A percentile compares a stretch with the other conserved stretches of the same genome.
Evolutionary conservation across 306 rosid genomes (phyloP).

Genomic region (Cicer pinnatifidum): DNA sequence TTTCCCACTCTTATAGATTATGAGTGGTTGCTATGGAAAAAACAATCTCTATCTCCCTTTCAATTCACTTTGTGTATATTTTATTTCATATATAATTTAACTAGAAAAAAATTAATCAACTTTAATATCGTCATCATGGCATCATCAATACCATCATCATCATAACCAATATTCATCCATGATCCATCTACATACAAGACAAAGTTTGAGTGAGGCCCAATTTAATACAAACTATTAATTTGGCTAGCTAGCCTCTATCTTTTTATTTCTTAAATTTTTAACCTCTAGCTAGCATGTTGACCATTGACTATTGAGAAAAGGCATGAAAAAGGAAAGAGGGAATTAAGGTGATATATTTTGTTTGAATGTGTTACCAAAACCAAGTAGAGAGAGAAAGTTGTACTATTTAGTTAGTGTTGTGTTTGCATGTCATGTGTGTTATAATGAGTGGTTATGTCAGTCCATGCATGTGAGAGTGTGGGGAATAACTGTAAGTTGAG

Average conservation of each 20-base stretch:
- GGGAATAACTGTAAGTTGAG: constrained; percentile 52
- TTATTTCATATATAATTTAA: not conserved
- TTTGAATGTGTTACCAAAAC: constrained; percentile 19
- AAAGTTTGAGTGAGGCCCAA: constrained; percentile 38
- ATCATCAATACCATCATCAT: constrained; percentile 77
- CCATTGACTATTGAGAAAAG: constrained; percentile 23
- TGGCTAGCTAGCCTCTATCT: not conserved
- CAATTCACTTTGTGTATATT: not conserved
- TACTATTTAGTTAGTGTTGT: constrained; percentile 39
- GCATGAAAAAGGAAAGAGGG: constrained; percentile 29
- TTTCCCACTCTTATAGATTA: constrained; percentile 58
- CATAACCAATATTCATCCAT: constrained; percentile 16
- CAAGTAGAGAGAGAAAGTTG: not conserved
- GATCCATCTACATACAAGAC: constrained; percentile 3
- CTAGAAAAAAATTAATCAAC: constrained; percentile 11
- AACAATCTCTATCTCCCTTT: constrained; percentile 14
- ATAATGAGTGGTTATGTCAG: constrained; percentile 84
- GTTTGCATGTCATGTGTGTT: constrained; percentile 87
- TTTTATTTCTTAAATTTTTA: not conserved
- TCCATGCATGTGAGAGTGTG: constrained; percentile 84
- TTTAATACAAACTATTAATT: constrained; percentile 3
- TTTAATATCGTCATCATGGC: constrained; percentile 70
- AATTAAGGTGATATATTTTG: not conserved
- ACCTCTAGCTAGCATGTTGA: constrained; percentile 7
- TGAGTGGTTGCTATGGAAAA: constrained; percentile 53